Conservation (phyloP, 257 asterid genomes). For the Primulina eburnea region DNA sequence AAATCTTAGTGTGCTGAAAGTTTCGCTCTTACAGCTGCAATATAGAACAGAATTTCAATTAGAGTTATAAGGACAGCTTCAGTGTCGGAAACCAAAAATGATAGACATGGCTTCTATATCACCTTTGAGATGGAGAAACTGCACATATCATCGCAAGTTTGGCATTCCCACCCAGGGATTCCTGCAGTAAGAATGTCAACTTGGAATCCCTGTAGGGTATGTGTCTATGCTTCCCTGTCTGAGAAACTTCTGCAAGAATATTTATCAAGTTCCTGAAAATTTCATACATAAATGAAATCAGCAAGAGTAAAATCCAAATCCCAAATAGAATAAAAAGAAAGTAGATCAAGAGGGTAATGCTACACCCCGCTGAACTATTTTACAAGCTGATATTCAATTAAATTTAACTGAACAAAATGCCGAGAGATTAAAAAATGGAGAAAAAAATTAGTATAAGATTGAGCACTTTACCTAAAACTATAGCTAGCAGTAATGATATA, state of each 20-base stretch:
- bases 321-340: constrained; percentile 7
- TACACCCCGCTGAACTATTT: neutral
- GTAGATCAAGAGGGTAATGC: neutral
- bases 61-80: neutral
- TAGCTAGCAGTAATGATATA: too few species aligned
- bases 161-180: constrained; percentile 97
- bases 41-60: constrained; percentile 20
- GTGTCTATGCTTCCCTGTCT: constrained; percentile 94
- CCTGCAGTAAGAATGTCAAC: constrained; percentile 93
- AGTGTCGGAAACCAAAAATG: constrained; percentile 4
- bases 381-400: constrained; percentile 6
- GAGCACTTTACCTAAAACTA: neutral
- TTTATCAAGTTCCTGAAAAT: constrained; percentile 81
- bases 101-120: constrained; percentile 18
- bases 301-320: constrained; percentile 19
- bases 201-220: constrained; percentile 98
- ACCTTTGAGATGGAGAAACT: constrained; percentile 91
- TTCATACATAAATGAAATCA: constrained; percentile 27
- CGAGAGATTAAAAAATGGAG: neutral
- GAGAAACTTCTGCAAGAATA: constrained; percentile 95
- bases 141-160: constrained; percentile 98
- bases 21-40: constrained; percentile 89
- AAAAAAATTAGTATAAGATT: constrained; percentile 3
- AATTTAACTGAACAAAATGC: constrained; percentile 9
- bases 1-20: constrained; percentile 88